These are phyloP conservation scores for Helotiales sp. DNA, from an alignment of 2,329 filamentous ascomycete species.

Conservation along the genomic window DNA sequence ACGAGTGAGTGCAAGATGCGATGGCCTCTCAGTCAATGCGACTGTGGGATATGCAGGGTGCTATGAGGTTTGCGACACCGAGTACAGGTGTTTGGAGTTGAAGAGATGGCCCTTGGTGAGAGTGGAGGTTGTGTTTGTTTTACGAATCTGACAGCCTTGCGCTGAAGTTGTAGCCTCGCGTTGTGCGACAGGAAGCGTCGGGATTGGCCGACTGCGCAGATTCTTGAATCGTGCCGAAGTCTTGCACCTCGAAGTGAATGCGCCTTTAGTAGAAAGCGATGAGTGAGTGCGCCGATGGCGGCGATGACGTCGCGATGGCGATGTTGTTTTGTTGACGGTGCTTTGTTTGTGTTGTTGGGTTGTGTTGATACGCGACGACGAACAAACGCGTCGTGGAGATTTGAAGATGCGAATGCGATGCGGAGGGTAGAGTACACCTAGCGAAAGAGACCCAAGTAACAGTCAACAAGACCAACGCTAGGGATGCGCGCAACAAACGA, in stretches of 20 bases:
- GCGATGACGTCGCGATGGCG: constrained; percentile 11
- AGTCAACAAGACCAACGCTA: background rate
- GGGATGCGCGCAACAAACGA: constrained; percentile 12
- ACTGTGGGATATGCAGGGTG: constrained; percentile 8
- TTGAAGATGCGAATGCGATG: background rate
- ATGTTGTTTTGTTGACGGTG: background rate
- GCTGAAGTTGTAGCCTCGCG: constrained; percentile 25
- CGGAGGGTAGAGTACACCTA: constrained; percentile 29
- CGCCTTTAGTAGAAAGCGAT: constrained; percentile 1
- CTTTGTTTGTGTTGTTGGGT: constrained; percentile 6
- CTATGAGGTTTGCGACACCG: constrained; percentile 27
- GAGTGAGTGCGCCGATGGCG: constrained; percentile 10
- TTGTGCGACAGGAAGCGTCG: constrained; percentile 11
- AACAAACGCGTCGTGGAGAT: constrained; percentile 27
- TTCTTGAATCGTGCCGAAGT: constrained; percentile 23
- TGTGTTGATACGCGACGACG: constrained; percentile 12
- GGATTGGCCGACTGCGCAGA: constrained; percentile 21
- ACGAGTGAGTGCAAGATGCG: background rate
- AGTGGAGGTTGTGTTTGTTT: constrained; percentile 2
- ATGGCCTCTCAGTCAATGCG: constrained; percentile 17
- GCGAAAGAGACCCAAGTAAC: constrained; percentile 35
- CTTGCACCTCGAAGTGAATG: background rate
- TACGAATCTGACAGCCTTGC: constrained; percentile 27
- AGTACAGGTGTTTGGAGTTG: constrained; percentile 1
- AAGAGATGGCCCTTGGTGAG: constrained; percentile 1